Conservation (phyloP, 176 grass and related monocot genomes). For the Ananas comosus region DNA sequence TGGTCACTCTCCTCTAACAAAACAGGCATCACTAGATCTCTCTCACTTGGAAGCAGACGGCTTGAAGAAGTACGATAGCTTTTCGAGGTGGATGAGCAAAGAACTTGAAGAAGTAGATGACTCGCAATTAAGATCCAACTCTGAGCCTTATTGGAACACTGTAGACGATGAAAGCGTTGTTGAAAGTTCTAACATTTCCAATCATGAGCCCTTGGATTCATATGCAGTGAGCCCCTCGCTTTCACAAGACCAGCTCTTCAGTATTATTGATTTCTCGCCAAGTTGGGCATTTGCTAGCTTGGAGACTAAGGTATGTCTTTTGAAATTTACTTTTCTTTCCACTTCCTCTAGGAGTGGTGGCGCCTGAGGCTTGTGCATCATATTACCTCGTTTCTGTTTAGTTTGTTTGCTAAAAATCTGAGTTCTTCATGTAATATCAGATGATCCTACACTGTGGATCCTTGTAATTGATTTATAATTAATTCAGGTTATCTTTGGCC, state of each 20-base stretch:
- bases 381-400: no score
- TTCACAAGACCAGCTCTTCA: conserved; percentile 94
- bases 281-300: conserved; percentile 48
- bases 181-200: conserved; percentile 58
- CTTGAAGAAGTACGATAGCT: conserved; percentile 97
- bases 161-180: conserved; percentile 48
- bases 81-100: conserved; percentile 89
- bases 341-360: neutral
- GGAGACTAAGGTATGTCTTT: conserved; percentile 47
- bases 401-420: neutral
- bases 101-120: conserved; percentile 83
- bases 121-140: conserved; percentile 68
- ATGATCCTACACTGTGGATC: neutral
- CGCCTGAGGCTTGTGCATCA: neutral
- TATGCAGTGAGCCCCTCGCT: conserved; percentile 74
- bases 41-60: conserved; percentile 57
- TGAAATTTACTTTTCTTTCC: neutral
- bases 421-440: neutral
- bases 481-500: no score
- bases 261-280: conserved; percentile 96
- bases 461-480: no score
- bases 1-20: conserved; percentile 35
- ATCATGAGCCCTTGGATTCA: conserved; percentile 64
- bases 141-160: conserved; percentile 66
- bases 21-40: conserved; percentile 56